Evolutionary conservation across 2,329 filamentous ascomycete genomes (phyloP).

Genomic region (Neophaeococcomyces aloes): DNA sequence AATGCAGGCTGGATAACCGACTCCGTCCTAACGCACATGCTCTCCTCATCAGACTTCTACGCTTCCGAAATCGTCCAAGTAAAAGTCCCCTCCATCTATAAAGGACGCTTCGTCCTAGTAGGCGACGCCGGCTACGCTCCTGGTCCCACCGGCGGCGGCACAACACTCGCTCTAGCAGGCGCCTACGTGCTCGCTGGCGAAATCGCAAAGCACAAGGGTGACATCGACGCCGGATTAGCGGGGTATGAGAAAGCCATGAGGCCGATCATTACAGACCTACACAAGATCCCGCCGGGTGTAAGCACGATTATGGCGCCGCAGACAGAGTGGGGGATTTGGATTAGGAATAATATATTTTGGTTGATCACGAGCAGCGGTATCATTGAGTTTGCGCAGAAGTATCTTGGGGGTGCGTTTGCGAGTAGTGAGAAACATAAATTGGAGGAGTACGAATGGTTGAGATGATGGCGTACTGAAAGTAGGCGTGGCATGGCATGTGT

Average conservation of each 20-base stretch:
- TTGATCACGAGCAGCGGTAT: conserved; percentile 30
- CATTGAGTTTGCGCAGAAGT: conserved; percentile 25
- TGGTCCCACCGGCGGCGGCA: conserved; percentile 29
- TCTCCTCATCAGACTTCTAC: conserved; percentile 29
- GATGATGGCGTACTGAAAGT: no score
- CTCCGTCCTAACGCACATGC: conserved; percentile 25
- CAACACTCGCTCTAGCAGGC: conserved; percentile 27
- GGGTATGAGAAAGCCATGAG: conserved; percentile 31
- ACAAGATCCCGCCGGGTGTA: conserved; percentile 27
- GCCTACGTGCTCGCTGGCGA: conserved; percentile 50
- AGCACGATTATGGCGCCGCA: conserved; percentile 34
- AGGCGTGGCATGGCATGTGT: no score
- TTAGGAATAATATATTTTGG: conserved; percentile 35
- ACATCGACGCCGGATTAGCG: conserved; percentile 27
- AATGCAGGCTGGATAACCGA: conserved; percentile 27
- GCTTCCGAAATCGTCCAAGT: conserved; percentile 28
- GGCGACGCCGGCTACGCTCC: conserved; percentile 33
- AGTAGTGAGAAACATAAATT: conserved; percentile 26
- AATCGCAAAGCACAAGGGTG: conserved; percentile 22
- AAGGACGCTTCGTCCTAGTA: conserved; percentile 30
- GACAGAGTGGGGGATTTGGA: conserved; percentile 36
- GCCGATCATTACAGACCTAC: conserved; percentile 28
- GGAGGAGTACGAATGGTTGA: conserved; percentile 31
- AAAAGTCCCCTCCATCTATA: conserved; percentile 24
- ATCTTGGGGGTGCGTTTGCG: conserved; percentile 26